Evolutionary conservation across 352 stramenopile species (phyloP), one percentile per base, ranked within the genome.

Genomic region (Pythium guiyangense): DNA sequence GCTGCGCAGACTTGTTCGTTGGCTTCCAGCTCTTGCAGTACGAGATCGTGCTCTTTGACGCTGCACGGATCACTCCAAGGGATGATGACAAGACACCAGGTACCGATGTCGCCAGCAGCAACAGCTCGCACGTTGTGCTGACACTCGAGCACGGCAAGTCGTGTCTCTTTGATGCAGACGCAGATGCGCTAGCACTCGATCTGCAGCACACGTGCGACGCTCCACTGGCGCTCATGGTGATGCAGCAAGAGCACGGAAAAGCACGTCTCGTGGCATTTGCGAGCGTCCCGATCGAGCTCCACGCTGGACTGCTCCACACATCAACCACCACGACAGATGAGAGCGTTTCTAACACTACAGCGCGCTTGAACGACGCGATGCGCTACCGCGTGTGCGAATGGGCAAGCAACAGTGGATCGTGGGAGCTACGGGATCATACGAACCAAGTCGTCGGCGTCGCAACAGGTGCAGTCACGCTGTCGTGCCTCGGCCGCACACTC

Each of bases 11-110:
- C 18, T 46, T 73, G 3, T 31, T 81, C 1, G 18, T 79, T 15
- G 74, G 63, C 22, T 84, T 84, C 40, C 74, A 81, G 54, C 57
- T 84, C 44, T 47, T 81, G 9, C 69, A 79, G 56, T 76, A 71
- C 48, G 74, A 84, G 44, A 77, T 84, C 46, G 67, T 84, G 42
- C 35, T 81, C 35, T 77, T 84, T 20, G 71, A 79, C 51, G 17
- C 61, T 3, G 37, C 34, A 12, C 42, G 42, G 18, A 22, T 47
- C 42, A 18, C 17, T 43, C 5, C 37, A 18, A 43, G 37, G 11
- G 37, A 34, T 34, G 29, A 34, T 9, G 9, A 9, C 29, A 9
- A 4, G 0, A 2, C 29, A 34, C 29, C 29, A 34, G 29, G n/a
- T n/a, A n/a, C n/a, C n/a, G n/a, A n/a, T n/a, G n/a, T n/a, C n/a